A percentile compares a stretch with the other conserved stretches of the same genome.
phyloP scores from a whole-genome alignment of 192 early-diverging fungal species.

The Chytriomyces confervae region DNA sequence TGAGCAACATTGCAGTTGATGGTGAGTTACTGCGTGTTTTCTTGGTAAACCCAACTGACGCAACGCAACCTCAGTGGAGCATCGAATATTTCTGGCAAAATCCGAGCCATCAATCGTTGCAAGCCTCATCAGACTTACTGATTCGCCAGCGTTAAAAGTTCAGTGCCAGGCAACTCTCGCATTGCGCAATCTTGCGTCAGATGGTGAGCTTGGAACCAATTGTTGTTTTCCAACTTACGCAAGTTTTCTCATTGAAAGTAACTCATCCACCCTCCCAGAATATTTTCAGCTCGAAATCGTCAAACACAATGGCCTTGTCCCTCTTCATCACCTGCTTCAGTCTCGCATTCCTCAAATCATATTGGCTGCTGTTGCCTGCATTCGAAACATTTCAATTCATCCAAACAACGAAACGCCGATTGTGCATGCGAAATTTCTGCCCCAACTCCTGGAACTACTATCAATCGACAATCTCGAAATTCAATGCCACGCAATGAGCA shows the following conservation, averaged over 20 bases:
- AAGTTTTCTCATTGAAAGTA: neutral
- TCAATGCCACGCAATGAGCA: slow-evolving; percentile 78
- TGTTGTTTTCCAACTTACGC: neutral
- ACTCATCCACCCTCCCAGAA: slow-evolving; percentile 50
- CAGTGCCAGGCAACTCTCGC: slow-evolving; percentile 89
- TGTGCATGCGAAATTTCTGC: slow-evolving; percentile 78
- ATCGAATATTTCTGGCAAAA: slow-evolving; percentile 47
- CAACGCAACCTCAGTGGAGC: neutral
- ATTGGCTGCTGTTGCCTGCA: slow-evolving; percentile 82
- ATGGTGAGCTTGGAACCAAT: slow-evolving; percentile 49
- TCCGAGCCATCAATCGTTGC: slow-evolving; percentile 77
- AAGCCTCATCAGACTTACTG: slow-evolving; percentile 78
- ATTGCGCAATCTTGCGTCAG: slow-evolving; percentile 84
- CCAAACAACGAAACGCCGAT: slow-evolving; percentile 84
- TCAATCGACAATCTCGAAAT: slow-evolving; percentile 77
- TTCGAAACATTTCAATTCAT: slow-evolving; percentile 90
- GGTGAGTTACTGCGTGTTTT: slow-evolving; percentile 3
- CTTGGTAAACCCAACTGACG: too few relatives aligned
- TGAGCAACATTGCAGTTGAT: slow-evolving; percentile 90
- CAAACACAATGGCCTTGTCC: slow-evolving; percentile 70
- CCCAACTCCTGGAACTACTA: slow-evolving; percentile 67
- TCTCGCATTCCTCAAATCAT: slow-evolving; percentile 77
- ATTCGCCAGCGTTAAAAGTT: slow-evolving; percentile 79
- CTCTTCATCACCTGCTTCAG: slow-evolving; percentile 74
- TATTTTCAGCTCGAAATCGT: slow-evolving; percentile 88